phyloP scores from a whole-genome alignment of 352 stramenopile genomes.

The Globisporangium polare region DNA sequence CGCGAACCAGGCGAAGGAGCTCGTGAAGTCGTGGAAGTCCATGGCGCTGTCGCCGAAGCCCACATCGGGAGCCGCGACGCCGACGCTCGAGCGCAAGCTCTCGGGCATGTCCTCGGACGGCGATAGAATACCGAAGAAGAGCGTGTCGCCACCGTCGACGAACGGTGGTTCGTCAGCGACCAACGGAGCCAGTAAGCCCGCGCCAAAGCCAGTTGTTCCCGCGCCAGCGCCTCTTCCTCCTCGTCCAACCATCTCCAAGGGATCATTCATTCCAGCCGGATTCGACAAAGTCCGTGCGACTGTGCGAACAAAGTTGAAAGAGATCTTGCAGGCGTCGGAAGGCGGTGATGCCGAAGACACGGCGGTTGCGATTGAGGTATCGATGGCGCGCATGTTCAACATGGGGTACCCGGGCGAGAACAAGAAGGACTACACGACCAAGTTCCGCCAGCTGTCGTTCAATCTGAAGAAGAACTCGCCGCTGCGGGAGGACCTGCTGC shows the following conservation, averaged over 20 bases:
- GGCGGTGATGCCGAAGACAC: constrained; percentile 47
- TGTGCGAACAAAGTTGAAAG: constrained; percentile 77
- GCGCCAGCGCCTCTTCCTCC: not conserved
- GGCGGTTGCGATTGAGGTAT: constrained; percentile 64
- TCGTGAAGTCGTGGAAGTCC: constrained; percentile 88
- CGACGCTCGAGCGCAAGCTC: constrained; percentile 26
- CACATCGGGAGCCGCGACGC: not conserved
- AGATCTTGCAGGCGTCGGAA: constrained; percentile 54
- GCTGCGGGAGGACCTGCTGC: constrained; percentile 72
- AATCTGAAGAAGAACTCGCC: constrained; percentile 90
- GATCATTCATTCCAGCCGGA: constrained; percentile 57
- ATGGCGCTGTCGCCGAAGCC: constrained; percentile 69
- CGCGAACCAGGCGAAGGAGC: constrained; percentile 58
- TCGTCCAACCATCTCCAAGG: constrained; percentile 4
- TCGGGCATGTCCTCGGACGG: constrained; percentile 24
- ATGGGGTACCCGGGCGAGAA: constrained; percentile 65
- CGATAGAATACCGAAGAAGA: constrained; percentile 28
- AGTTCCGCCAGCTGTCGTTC: constrained; percentile 87
- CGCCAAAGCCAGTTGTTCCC: not conserved
- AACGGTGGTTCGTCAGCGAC: constrained; percentile 10
- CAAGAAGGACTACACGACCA: constrained; percentile 89
- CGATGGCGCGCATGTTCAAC: constrained; percentile 68
- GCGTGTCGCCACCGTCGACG: constrained; percentile 9
- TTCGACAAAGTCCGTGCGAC: constrained; percentile 76
- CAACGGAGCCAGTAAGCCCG: constrained; percentile 23